Evolutionary conservation across 2,329 filamentous ascomycete genomes (phyloP), one percentile per base, ranked within the genome.

Genomic region (Rhinocladiella similis): DNA sequence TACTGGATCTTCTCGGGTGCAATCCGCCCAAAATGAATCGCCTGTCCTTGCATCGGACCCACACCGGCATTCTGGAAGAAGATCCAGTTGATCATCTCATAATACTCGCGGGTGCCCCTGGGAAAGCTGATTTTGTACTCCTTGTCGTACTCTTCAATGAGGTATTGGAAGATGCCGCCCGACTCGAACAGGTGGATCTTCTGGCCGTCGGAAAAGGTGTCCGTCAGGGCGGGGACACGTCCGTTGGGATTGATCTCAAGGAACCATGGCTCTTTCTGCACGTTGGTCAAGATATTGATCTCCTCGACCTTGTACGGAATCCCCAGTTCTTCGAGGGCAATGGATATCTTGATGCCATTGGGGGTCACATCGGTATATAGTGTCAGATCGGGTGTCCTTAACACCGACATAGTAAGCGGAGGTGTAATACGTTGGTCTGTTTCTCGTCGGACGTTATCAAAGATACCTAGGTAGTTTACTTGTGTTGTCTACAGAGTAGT

Each of bases 211-310:
- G 22, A 5, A 5, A 59, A 19, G 6, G 79, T 88, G 73, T 96
- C 91, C 5, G 89, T 94, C 50, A 96, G 66, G 53, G 91, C 91
- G 2, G 91, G 91, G 65, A 96, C 95, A 63, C 91, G 88, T 62
- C 91, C 91, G 71, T 96, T 96, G 61, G 91, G 91, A 73, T 96
- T 96, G 75, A 96, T 94, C 49, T 86, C 85, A 27, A 94, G 81
- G 75, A 93, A 96, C 90, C 90, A 95, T n/a, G 83, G 84, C 71
- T 93, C 83, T 66, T 93, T 94, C 66, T 94, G 90, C 16, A 3
- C n/a, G 38, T 3, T 3, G 10, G 10, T 41, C n/a, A 7, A 3
- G 5, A 41, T 5, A 13, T 41, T 13, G 14, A 16, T 2, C 14
- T 16, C 5, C 5, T 41, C 2, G 3, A 16, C 14, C 18, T 41